These are phyloP conservation scores for Hyaloperonospora brassicae DNA, from an alignment of 352 stramenopile species.

Conservation along the genomic window DNA sequence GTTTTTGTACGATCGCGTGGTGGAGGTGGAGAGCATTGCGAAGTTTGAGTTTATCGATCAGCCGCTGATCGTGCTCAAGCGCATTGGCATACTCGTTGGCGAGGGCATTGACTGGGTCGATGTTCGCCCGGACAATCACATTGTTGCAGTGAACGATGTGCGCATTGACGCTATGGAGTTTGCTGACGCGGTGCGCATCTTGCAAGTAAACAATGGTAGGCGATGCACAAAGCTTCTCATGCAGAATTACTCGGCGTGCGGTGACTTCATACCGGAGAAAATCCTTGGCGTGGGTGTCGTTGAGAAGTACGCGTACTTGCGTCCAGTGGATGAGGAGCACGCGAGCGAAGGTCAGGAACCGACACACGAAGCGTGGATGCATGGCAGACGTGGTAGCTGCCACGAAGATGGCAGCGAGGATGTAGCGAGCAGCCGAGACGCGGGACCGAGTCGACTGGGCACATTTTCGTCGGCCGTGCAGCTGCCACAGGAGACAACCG, in stretches of 20 bases:
- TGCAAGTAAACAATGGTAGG: constrained; percentile 82
- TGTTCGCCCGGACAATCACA: constrained; percentile 77
- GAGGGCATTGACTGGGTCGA: constrained; percentile 79
- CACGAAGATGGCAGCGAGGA: constrained; percentile 13
- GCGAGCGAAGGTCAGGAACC: constrained; percentile 30
- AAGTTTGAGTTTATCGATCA: constrained; percentile 86
- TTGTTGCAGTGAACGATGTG: constrained; percentile 83
- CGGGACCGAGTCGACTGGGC: constrained; percentile 10
- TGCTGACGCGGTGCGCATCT: constrained; percentile 55
- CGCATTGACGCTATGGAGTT: constrained; percentile 82
- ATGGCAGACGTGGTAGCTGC: constrained; percentile 25
- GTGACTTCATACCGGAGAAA: constrained; percentile 84
- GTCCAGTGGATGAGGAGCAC: constrained; percentile 46
- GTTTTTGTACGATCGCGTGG: constrained; percentile 79
- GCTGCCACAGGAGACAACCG: constrained; percentile 8
- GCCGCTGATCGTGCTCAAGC: constrained; percentile 78
- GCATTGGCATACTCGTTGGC: constrained; percentile 64
- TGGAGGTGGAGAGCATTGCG: constrained; percentile 81
- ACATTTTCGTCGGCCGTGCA: constrained; percentile 16
- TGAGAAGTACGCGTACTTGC: constrained; percentile 72
- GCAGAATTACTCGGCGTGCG: constrained; percentile 82
- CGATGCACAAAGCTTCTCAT: constrained; percentile 83
- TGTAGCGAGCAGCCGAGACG: constrained; percentile 4
- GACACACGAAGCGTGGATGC: constrained; percentile 56
- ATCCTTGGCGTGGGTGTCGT: constrained; percentile 75